Base-by-base conservation (phyloP, 139 green algal species). In the Haematococcus sp. region DNA sequence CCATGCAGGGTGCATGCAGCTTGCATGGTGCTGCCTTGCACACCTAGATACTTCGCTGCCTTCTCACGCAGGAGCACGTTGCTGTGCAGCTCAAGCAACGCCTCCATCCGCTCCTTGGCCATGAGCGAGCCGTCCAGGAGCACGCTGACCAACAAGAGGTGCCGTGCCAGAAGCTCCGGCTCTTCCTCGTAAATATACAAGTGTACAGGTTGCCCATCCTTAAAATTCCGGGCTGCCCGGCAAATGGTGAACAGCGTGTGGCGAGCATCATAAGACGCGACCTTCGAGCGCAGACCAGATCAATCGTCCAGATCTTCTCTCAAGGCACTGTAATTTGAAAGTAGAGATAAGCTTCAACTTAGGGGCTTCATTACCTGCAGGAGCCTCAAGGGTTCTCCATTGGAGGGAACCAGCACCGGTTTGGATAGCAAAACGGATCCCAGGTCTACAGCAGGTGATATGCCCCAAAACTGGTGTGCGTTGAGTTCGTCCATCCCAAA, bases 71-170 rank as follows among this genome's bases (percentile, higher is more conserved):
- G 59, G 65, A 90, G 28, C 7, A 52, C 76, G 35, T 93, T 94
- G 33, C 84, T 86, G 64, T 91, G 85, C 33, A 94, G 56, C 79
- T 94, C 89, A 76, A 93, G 67, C 28, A 94, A 84, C 31, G 73
- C 49, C 73, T 92, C 74, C 28, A 75, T 66, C 0, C 86, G 65
- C 25, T 87, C 77, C 5, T 71, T 68, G 3, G 77, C 27, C 13
- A 73, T 56, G 27, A 90, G 22, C 1, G 7, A 23, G 2, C 43
- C 63, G 64, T 94, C 89, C 46, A 93, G 79, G 34, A 91, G 74
- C 11, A 92, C 51, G 1, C 54, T 70, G 16, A 91, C 43, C 35
- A 94, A 83, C 60, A 93, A 76, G 67, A 93, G 31, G 73, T 94
- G 89, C 22, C 88, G 76, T 4, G 86, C 85, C 9, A 94, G 74